A percentile compares a stretch with the other conserved stretches of the same genome.
Conservation (phyloP, 2,329 filamentous ascomycete genomes). For the Colletotrichum spinosum region DNA sequence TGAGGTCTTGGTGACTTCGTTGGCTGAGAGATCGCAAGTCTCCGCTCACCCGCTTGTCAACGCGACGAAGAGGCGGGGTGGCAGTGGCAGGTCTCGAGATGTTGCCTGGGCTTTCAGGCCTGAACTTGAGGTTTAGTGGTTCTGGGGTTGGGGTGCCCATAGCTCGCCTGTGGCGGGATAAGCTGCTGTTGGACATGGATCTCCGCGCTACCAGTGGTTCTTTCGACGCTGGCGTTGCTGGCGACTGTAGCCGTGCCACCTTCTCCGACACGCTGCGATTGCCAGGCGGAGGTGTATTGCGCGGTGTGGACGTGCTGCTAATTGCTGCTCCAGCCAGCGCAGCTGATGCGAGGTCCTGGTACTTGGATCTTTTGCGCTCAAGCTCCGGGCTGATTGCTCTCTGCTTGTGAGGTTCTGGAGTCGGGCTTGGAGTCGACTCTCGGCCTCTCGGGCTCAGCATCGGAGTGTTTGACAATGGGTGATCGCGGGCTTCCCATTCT, state of each 20-base stretch:
- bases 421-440: slow-evolving; percentile 45
- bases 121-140: slow-evolving; percentile 61
- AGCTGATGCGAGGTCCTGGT: slow-evolving; percentile 45
- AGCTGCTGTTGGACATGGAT: slow-evolving; percentile 65
- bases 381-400: slow-evolving; percentile 39
- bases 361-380: slow-evolving; percentile 41
- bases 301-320: slow-evolving; percentile 38
- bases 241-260: slow-evolving; percentile 38
- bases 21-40: slow-evolving; percentile 79
- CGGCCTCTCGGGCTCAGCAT: slow-evolving; percentile 51
- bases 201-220: slow-evolving; percentile 49
- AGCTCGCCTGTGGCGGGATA: slow-evolving; percentile 55
- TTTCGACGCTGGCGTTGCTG: slow-evolving; percentile 30
- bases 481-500: slow-evolving; percentile 38
- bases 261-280: slow-evolving; percentile 53
- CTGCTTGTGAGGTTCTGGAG: slow-evolving; percentile 58
- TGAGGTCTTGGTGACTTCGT: slow-evolving; percentile 52
- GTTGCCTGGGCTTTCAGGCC: slow-evolving; percentile 72
- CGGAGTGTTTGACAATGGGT: slow-evolving; percentile 52
- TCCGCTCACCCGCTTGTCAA: slow-evolving; percentile 76
- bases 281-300: slow-evolving; percentile 37
- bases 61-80: slow-evolving; percentile 78
- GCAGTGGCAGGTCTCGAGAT: slow-evolving; percentile 62
- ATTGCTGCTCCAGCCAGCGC: slow-evolving; percentile 42
- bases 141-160: slow-evolving; percentile 57